Percentiles rank a stretch among this genome's conserved stretches.
Conservation (phyloP, 371 early-diverging fungal species). For the Mortierella sp. region DNA sequence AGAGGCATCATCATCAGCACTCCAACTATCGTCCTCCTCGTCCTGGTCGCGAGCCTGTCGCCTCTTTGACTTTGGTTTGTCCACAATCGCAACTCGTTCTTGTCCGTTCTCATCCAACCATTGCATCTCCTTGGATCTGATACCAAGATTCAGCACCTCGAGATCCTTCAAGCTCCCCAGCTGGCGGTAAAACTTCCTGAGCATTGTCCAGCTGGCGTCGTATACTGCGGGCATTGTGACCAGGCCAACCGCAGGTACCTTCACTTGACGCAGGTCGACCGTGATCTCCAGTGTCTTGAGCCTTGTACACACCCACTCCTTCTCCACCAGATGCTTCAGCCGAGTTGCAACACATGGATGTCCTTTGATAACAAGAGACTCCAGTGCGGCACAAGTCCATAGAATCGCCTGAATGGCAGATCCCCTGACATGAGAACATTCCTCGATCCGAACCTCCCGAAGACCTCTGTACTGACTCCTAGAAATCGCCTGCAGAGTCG, state of each 20-base stretch:
- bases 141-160: neutral
- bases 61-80: neutral
- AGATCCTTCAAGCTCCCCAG: neutral
- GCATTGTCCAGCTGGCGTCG: neutral
- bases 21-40: neutral
- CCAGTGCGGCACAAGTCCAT: neutral
- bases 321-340: neutral
- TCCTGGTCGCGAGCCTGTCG: neutral
- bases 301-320: neutral
- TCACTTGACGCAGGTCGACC: neutral
- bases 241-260: neutral
- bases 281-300: constrained; percentile 3
- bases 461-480: neutral
- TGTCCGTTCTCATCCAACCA: neutral
- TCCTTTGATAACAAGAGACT: neutral
- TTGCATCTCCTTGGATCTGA: neutral
- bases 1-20: neutral
- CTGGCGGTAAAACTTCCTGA: neutral
- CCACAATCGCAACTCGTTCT: neutral
- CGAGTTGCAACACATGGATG: neutral
- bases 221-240: neutral
- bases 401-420: neutral
- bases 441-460: neutral
- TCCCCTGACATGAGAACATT: neutral
- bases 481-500: neutral